phyloP scores from a whole-genome alignment of 2,329 filamentous ascomycete species.

The Xylariaceae sp. region DNA sequence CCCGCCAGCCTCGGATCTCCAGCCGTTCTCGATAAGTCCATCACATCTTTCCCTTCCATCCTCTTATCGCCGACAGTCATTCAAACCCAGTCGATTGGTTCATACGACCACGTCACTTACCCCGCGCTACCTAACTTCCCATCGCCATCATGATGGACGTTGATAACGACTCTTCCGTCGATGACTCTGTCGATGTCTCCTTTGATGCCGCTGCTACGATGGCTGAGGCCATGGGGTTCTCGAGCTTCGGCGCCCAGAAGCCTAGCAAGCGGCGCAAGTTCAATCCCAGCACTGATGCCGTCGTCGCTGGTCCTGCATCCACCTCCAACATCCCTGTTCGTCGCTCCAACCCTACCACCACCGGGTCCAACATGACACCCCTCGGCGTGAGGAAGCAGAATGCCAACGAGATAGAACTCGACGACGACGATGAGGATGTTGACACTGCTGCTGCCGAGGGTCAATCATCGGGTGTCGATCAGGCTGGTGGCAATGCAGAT shows the following conservation, averaged over 20 bases:
- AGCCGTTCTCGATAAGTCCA: too few relatives aligned
- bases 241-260: slow-evolving; percentile 59
- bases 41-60: too few relatives aligned
- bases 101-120: too few relatives aligned
- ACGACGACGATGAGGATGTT: slow-evolving; percentile 30
- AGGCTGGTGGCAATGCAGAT: background rate
- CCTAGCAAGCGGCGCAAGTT: slow-evolving; percentile 65
- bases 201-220: slow-evolving; percentile 49
- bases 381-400: slow-evolving; percentile 38
- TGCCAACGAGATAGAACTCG: slow-evolving; percentile 43
- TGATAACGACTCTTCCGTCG: slow-evolving; percentile 14
- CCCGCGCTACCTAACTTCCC: background rate
- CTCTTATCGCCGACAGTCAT: background rate
- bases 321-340: slow-evolving; percentile 21
- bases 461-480: background rate
- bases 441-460: too few relatives aligned
- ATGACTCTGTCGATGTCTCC: slow-evolving; percentile 34
- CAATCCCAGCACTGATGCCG: slow-evolving; percentile 46
- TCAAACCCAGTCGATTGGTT: background rate
- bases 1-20: too few relatives aligned
- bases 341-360: slow-evolving; percentile 15
- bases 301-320: slow-evolving; percentile 24
- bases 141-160: background rate
- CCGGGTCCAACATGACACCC: slow-evolving; percentile 36
- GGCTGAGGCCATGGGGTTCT: slow-evolving; percentile 69